Evolutionary conservation across 2,329 filamentous ascomycete genomes (phyloP), one percentile per base, ranked within the genome.

Genomic region (Aspergillus proliferans): DNA sequence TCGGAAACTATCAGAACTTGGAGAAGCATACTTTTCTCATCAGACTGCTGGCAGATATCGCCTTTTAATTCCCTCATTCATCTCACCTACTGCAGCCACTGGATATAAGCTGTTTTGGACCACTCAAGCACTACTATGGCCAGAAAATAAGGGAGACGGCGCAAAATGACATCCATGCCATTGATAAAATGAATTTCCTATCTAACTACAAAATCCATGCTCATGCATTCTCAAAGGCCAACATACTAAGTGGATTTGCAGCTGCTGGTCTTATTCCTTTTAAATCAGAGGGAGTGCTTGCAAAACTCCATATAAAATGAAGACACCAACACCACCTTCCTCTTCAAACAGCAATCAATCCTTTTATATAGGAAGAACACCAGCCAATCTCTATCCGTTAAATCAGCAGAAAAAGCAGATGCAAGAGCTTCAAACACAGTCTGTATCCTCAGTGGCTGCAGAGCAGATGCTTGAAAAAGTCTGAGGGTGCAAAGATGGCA

Each of bases 21-120:
- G 15, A 15, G 15, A 15, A 15, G 15, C 15, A 15, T 15, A 15
- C 15, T 15, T 15, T 15, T 15, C 15, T 15, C 15, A 15, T 15
- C 15, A 15, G 15, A 15, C 15, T 15, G 15, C 15, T 15, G 15
- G 15, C 15, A 15, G 15, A 15, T 15, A 15, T 15, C 15, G 15
- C 1, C 15, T 15, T 15, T 15, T 15, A 1, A 15, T 15, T 15
- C 15, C 15, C 48, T 40, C 41, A 47, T 47, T 39, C 24, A 26
- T 47, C 34, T 18, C 34, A 50, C 34, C 45, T 50, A 43, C 26
- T 46, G 42, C 24, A 50, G 39, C 39, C 14, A 4, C 44, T 50
- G 28, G n/a, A 47, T 47, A 19, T 47, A 41, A n/a, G 36, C 14
- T 24, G n/a, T 4, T 50, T 39, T 22, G 22, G 38, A 34, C 42